Percentiles rank a stretch among this genome's conserved stretches.
Evolutionary conservation across 257 asterid species (phyloP).

Genomic region (Scutellaria baicalensis): DNA sequence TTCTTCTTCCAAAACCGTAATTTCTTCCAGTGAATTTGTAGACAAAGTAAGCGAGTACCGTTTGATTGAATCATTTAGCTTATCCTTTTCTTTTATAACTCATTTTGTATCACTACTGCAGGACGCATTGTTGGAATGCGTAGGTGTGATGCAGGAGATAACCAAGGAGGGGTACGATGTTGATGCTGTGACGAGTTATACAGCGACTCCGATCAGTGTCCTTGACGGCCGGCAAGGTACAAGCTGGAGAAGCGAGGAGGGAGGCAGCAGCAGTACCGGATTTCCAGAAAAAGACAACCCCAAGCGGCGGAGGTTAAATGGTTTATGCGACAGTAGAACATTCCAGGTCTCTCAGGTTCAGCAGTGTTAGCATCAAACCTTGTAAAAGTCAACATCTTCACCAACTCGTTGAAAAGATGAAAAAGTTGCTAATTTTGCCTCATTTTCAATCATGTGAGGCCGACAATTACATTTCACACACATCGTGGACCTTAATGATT

Average conservation of each 20-base stretch:
- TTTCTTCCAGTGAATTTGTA: slow-evolving; percentile 28
- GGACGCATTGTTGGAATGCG: slow-evolving; percentile 39
- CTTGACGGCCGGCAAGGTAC: slow-evolving; percentile 21
- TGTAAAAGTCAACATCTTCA: background rate
- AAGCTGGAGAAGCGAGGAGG: slow-evolving; percentile 19
- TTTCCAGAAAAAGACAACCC: slow-evolving; percentile 11
- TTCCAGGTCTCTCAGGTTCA: slow-evolving; percentile 27
- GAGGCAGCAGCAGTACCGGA: background rate
- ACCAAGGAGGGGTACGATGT: background rate
- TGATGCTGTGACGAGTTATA: slow-evolving; percentile 16
- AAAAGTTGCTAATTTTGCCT: background rate
- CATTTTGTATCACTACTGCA: background rate
- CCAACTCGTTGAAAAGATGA: background rate
- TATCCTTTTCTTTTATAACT: background rate
- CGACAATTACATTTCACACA: background rate
- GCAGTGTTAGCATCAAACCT: slow-evolving; percentile 9
- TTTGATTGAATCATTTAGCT: background rate
- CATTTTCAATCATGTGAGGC: background rate
- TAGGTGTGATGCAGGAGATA: slow-evolving; percentile 26
- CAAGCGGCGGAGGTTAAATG: slow-evolving; percentile 30
- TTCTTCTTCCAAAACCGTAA: slow-evolving; percentile 24
- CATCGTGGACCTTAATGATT: background rate
- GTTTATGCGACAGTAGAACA: slow-evolving; percentile 12
- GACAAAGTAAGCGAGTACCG: slow-evolving; percentile 30
- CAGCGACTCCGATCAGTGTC: slow-evolving; percentile 26